Conservation (phyloP, 768 basidiomycete species). For the Auricularia heimuer region DNA sequence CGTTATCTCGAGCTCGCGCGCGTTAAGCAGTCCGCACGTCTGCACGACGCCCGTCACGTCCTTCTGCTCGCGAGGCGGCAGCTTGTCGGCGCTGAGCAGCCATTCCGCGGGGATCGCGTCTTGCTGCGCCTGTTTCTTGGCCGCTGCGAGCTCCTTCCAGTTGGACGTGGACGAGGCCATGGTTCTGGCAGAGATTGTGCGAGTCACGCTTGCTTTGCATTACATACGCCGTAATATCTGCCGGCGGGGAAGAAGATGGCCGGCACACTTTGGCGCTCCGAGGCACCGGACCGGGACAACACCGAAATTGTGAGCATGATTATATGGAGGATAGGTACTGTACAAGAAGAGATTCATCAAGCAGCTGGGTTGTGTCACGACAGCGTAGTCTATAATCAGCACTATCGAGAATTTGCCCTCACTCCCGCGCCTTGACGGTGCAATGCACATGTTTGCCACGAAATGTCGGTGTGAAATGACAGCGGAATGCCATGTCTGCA, state of each 20-base stretch:
- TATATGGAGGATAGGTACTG: too few relatives aligned
- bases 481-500: background rate
- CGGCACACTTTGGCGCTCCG: too few relatives aligned
- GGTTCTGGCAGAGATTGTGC: background rate
- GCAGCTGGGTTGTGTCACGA: too few relatives aligned
- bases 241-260: too few relatives aligned
- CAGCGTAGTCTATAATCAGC: too few relatives aligned
- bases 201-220: too few relatives aligned
- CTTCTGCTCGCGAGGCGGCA: slow-evolving; percentile 36
- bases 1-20: slow-evolving; percentile 52
- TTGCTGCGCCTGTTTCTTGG: slow-evolving; percentile 44
- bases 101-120: slow-evolving; percentile 56
- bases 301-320: too few relatives aligned
- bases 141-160: slow-evolving; percentile 46
- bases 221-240: too few relatives aligned
- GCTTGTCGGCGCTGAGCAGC: slow-evolving; percentile 31
- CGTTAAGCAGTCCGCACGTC: slow-evolving; percentile 46
- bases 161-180: slow-evolving; percentile 20
- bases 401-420: background rate
- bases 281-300: too few relatives aligned
- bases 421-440: background rate
- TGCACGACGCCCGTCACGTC: slow-evolving; percentile 48
- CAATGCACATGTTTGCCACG: background rate
- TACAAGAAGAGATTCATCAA: too few relatives aligned
- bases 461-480: background rate